Evolutionary conservation across 1,139 yeast genomes (phyloP).

Genomic region (Taphrina pruni): DNA sequence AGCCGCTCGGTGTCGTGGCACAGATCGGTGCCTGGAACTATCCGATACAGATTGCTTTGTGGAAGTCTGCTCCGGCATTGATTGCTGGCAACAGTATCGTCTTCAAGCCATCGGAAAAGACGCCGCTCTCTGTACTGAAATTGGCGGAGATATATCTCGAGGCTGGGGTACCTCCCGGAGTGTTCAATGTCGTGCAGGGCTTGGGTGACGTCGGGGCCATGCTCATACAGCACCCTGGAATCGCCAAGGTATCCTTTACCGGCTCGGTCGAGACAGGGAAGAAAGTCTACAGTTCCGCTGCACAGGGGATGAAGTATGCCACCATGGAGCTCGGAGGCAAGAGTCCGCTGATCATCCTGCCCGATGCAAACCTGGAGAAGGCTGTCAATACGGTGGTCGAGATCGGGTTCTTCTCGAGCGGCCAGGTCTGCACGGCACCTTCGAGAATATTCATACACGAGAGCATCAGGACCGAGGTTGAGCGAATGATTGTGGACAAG

Average conservation of each 20-base stretch:
- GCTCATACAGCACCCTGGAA: conserved; percentile 67
- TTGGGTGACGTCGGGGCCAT: conserved; percentile 81
- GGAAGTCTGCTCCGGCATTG: conserved; percentile 86
- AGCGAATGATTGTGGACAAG: conserved; percentile 56
- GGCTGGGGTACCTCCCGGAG: conserved; percentile 82
- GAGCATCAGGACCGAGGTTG: conserved; percentile 69
- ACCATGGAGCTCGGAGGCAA: conserved; percentile 88
- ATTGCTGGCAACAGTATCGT: conserved; percentile 83
- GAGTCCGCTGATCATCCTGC: conserved; percentile 78
- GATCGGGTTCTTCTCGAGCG: conserved; percentile 79
- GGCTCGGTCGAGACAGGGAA: conserved; percentile 86
- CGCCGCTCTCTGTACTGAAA: conserved; percentile 78
- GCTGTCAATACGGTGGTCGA: conserved; percentile 66
- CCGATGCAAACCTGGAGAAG: conserved; percentile 70
- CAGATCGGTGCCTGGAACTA: conserved; percentile 88
- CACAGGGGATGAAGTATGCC: conserved; percentile 72
- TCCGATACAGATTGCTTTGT: conserved; percentile 80
- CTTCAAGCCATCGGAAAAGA: conserved; percentile 79
- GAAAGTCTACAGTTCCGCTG: conserved; percentile 73
- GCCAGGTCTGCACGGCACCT: conserved; percentile 89
- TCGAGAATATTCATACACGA: conserved; percentile 81
- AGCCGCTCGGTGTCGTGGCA: conserved; percentile 81
- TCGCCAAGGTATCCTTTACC: conserved; percentile 81
- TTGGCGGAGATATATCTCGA: conserved; percentile 66
- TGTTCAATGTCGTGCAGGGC: conserved; percentile 75